These are phyloP conservation scores for Cadophora sp. DNA, from an alignment of 2,329 filamentous ascomycete genomes.

Conservation along the genomic window DNA sequence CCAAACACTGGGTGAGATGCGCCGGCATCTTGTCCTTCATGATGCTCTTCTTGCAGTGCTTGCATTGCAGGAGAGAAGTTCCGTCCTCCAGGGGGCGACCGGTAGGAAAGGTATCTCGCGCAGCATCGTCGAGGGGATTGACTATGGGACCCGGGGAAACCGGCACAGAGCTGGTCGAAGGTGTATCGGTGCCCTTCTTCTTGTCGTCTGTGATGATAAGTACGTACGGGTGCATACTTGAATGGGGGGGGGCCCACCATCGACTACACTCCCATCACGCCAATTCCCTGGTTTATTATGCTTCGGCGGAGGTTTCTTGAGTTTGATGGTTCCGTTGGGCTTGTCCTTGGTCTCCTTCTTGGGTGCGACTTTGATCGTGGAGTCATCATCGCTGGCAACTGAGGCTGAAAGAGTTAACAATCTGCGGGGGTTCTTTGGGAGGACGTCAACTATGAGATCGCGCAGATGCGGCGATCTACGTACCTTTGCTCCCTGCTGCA, in stretches of 20 bases:
- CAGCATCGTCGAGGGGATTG: conserved; percentile 75
- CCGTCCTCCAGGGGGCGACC: conserved; percentile 82
- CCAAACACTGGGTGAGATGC: conserved; percentile 85
- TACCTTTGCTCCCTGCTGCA: conserved; percentile 26
- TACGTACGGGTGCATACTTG: conserved; percentile 3
- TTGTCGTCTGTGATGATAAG: conserved; percentile 56
- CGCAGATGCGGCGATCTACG: not conserved
- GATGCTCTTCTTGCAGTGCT: conserved; percentile 91
- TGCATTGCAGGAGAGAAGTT: conserved; percentile 83
- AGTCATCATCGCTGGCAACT: conserved; percentile 56
- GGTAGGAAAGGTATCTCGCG: conserved; percentile 80
- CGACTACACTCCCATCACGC: conserved; percentile 69
- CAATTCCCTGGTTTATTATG: conserved; percentile 73
- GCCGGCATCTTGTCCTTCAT: conserved; percentile 75
- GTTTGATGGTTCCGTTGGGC: conserved; percentile 59
- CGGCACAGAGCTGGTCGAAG: conserved; percentile 50
- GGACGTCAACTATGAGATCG: not conserved
- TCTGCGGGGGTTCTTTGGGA: not conserved
- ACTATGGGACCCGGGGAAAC: conserved; percentile 62
- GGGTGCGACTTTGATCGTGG: conserved; percentile 67
- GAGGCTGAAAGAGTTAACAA: conserved; percentile 27
- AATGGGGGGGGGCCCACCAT: conserved; percentile 52
- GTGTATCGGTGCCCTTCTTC: conserved; percentile 55
- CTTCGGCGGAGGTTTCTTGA: conserved; percentile 69
- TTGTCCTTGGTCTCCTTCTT: conserved; percentile 49